These are phyloP conservation scores for Pelagophyceae sp. DNA, from an alignment of 352 stramenopile species.

Conservation along the genomic window DNA sequence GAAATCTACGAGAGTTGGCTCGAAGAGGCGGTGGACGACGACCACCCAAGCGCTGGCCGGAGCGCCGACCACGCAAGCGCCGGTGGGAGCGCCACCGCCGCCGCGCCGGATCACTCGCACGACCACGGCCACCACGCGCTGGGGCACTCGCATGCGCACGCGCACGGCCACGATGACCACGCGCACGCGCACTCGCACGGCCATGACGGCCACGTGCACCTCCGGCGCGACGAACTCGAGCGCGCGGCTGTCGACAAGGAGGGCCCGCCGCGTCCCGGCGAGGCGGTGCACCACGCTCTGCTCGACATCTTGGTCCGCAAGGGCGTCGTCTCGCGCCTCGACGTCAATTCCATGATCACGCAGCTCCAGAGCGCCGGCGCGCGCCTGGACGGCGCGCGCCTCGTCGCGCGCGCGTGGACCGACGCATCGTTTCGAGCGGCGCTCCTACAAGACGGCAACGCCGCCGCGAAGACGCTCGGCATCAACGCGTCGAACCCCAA, in stretches of 20 bases:
- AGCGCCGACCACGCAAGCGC: too few species aligned
- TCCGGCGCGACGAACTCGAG: conserved; percentile 32
- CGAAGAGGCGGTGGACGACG: too few species aligned
- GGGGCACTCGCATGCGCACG: too few species aligned
- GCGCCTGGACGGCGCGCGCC: conserved; percentile 29
- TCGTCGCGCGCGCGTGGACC: conserved; percentile 45
- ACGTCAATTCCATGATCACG: too few species aligned
- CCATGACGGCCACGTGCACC: too few species aligned
- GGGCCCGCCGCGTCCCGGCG: conserved; percentile 31
- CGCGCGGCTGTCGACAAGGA: conserved; percentile 35
- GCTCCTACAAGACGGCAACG: conserved; percentile 39
- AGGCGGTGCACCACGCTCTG: conserved; percentile 37
- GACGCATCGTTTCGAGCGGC: conserved; percentile 38
- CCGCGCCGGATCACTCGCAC: too few species aligned
- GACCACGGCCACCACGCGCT: too few species aligned
- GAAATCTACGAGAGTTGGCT: conserved; percentile 52
- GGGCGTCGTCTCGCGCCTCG: conserved; percentile 34
- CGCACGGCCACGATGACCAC: conserved; percentile 32
- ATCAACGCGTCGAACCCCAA: conserved; percentile 46
- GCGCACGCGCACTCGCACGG: too few species aligned
- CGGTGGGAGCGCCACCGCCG: too few species aligned
- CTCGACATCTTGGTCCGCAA: conserved; percentile 37
- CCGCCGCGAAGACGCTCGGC: conserved; percentile 40
- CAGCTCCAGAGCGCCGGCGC: too few species aligned
- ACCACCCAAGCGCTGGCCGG: too few species aligned